Evolutionary conservation across 1,284 basidiomycete genomes (phyloP).

Genomic region (Trichosporon asahii): DNA sequence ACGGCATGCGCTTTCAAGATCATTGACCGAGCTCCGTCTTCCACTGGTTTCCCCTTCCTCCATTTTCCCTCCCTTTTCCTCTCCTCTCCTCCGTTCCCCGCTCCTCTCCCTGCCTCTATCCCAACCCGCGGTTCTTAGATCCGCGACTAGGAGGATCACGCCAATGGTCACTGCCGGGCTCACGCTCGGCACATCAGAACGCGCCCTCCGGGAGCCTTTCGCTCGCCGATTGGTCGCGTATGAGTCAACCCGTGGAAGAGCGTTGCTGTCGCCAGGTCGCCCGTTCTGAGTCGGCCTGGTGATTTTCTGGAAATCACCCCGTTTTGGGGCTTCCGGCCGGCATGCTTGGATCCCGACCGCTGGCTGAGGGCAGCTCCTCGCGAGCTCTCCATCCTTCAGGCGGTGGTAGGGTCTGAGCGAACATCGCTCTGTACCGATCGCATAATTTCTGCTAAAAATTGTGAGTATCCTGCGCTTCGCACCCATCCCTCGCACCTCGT

Average conservation of each 20-base stretch:
- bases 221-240: slow-evolving; percentile 51
- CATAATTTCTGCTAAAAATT: slow-evolving; percentile 2
- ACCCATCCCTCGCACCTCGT: slow-evolving; percentile 7
- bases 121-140: slow-evolving; percentile 52
- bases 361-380: neutral
- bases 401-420: slow-evolving; percentile 8
- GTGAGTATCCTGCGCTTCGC: neutral
- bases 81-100: slow-evolving; percentile 12
- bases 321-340: slow-evolving; percentile 12
- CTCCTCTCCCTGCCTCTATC: slow-evolving; percentile 17
- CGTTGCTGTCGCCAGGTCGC: slow-evolving; percentile 12
- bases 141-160: slow-evolving; percentile 45
- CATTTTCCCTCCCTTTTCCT: slow-evolving; percentile 16
- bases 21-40: slow-evolving; percentile 6
- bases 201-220: slow-evolving; percentile 48
- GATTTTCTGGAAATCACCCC: slow-evolving; percentile 3
- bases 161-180: slow-evolving; percentile 7
- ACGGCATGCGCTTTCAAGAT: slow-evolving; percentile 8
- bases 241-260: slow-evolving; percentile 54
- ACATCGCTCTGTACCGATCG: slow-evolving; percentile 14
- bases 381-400: neutral
- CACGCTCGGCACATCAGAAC: neutral
- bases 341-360: slow-evolving; percentile 9
- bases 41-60: slow-evolving; percentile 14
- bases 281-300: slow-evolving; percentile 22